phyloP scores from a whole-genome alignment of 73 alveolate species.

The Tetrahymena borealis region DNA sequence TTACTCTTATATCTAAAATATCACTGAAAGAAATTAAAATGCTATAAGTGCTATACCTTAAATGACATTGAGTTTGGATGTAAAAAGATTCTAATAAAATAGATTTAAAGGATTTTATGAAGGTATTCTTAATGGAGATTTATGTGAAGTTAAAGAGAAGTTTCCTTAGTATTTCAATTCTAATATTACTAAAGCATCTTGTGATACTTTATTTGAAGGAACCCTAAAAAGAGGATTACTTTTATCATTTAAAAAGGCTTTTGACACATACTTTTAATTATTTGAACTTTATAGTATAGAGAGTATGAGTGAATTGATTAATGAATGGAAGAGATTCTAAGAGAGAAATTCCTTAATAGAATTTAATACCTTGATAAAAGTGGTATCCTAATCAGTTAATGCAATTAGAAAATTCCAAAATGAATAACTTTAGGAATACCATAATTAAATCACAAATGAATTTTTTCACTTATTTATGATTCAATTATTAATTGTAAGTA shows the following conservation, averaged over 20 bases:
- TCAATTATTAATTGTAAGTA: not conserved
- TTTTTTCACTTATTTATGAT: not conserved
- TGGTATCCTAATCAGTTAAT: not conserved
- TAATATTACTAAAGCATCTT: not conserved
- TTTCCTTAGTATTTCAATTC: not conserved
- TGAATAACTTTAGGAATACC: not conserved
- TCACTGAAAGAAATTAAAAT: not conserved
- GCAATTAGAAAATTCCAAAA: not conserved
- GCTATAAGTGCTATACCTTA: not conserved
- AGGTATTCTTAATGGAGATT: not conserved
- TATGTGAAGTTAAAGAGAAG: not conserved
- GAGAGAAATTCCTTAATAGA: not conserved
- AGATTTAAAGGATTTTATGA: not conserved
- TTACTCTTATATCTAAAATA: not conserved
- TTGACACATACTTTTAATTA: not conserved
- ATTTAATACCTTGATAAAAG: not conserved
- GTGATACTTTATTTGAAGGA: not conserved
- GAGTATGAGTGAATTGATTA: not conserved
- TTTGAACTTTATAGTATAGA: not conserved
- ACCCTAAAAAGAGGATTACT: not conserved
- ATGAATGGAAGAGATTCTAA: not conserved
- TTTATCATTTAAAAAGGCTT: not conserved
- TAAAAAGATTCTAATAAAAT: not conserved
- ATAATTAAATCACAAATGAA: not conserved
- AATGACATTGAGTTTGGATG: not conserved